These are phyloP conservation scores for Clathrospora elynae DNA, from an alignment of 2,329 filamentous ascomycete species.

Conservation along the genomic window DNA sequence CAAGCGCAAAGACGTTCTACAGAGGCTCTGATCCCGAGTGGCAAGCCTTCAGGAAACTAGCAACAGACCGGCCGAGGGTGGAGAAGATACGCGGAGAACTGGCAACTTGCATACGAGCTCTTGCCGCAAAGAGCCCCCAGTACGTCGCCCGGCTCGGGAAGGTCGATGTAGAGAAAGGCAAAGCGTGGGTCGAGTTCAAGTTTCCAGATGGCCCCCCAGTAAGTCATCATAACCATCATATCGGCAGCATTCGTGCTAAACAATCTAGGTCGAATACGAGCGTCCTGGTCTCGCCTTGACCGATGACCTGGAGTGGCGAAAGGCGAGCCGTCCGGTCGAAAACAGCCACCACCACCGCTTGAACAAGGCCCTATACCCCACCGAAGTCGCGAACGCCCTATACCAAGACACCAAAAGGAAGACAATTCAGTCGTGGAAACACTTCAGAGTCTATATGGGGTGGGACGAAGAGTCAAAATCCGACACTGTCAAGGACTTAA, in stretches of 20 bases:
- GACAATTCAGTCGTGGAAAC: constrained; percentile 26
- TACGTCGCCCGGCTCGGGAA: constrained; percentile 45
- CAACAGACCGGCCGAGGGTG: constrained; percentile 50
- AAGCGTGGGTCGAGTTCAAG: constrained; percentile 55
- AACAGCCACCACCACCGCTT: constrained; percentile 47
- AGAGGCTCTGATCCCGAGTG: constrained; percentile 60
- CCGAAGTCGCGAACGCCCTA: constrained; percentile 26
- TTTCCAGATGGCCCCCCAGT: constrained; percentile 56
- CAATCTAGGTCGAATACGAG: constrained; percentile 57
- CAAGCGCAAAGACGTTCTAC: constrained; percentile 50
- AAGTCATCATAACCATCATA: too few species aligned
- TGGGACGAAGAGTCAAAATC: constrained; percentile 26
- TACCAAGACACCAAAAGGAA: constrained; percentile 34
- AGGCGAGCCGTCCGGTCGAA: constrained; percentile 37
- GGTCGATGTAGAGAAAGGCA: constrained; percentile 49
- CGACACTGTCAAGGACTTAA: constrained; percentile 18
- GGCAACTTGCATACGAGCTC: constrained; percentile 41
- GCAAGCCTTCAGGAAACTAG: constrained; percentile 56
- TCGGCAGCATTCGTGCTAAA: too few species aligned
- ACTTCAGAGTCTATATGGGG: constrained; percentile 32
- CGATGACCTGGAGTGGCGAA: constrained; percentile 46
- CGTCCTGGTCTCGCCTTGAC: constrained; percentile 52
- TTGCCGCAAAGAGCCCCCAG: constrained; percentile 36
- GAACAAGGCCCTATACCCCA: constrained; percentile 28
- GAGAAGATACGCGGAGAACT: constrained; percentile 50